These are phyloP conservation scores for Apiospora rasikravindrae DNA, from an alignment of 2,329 filamentous ascomycete species.

Conservation along the genomic window DNA sequence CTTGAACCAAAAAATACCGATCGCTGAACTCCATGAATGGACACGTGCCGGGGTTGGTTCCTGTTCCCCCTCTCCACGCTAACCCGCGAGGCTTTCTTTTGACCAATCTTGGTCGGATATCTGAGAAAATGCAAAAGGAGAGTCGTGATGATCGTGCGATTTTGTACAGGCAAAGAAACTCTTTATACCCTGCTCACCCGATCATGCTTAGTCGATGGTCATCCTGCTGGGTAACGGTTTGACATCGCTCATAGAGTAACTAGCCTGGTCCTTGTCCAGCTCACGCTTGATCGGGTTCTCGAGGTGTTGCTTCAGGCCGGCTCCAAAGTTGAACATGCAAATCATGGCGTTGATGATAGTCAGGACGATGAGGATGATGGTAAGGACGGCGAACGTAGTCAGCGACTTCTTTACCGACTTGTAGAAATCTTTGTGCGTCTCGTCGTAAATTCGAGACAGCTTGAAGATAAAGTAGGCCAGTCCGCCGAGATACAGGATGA, in stretches of 20 bases:
- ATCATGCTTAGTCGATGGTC: slow-evolving; percentile 61
- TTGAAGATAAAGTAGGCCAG: slow-evolving; percentile 98
- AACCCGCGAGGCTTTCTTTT: not conserved
- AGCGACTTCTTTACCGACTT: slow-evolving; percentile 80
- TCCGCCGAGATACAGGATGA: slow-evolving; percentile 85
- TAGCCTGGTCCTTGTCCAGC: slow-evolving; percentile 60
- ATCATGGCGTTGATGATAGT: slow-evolving; percentile 87
- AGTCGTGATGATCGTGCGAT: slow-evolving; percentile 25
- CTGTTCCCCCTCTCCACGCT: slow-evolving; percentile 17
- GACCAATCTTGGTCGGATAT: slow-evolving; percentile 25
- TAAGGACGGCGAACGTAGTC: slow-evolving; percentile 93
- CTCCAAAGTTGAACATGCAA: slow-evolving; percentile 90
- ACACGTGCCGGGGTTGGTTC: slow-evolving; percentile 14
- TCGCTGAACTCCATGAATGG: slow-evolving; percentile 23
- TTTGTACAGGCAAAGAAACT: slow-evolving; percentile 22
- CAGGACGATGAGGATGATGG: slow-evolving; percentile 83
- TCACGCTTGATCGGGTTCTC: slow-evolving; percentile 52
- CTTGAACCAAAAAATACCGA: slow-evolving; percentile 9
- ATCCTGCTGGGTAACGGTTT: slow-evolving; percentile 61
- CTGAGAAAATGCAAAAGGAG: slow-evolving; percentile 25
- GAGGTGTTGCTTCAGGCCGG: slow-evolving; percentile 87
- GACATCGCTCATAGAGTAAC: slow-evolving; percentile 62
- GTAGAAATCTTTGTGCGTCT: slow-evolving; percentile 65
- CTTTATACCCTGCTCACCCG: not conserved
- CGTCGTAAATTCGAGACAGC: slow-evolving; percentile 91